Evolutionary conservation across 192 early-diverging fungal species (phyloP).

Genomic region (Phlyctochytrium planicorne): DNA sequence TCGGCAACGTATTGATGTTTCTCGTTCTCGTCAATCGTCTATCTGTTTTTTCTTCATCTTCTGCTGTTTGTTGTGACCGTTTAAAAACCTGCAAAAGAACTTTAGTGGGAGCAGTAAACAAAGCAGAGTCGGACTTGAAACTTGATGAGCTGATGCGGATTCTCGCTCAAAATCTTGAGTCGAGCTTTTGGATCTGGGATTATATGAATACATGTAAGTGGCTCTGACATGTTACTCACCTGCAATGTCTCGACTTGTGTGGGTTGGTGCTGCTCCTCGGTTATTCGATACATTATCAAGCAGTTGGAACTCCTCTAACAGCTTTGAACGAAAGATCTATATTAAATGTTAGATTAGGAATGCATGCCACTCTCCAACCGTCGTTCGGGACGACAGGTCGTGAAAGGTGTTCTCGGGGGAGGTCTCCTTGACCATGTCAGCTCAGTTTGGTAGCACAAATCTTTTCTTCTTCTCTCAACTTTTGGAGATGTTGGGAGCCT

Average conservation of each 20-base stretch:
- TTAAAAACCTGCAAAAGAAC: slow-evolving; percentile 33
- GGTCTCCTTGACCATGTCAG: too few species aligned
- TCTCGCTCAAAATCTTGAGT: slow-evolving; percentile 32
- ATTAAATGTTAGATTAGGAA: not conserved
- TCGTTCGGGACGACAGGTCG: not conserved
- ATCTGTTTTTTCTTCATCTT: slow-evolving; percentile 33
- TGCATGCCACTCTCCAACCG: not conserved
- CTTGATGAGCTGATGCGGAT: slow-evolving; percentile 45
- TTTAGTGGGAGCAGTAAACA: not conserved
- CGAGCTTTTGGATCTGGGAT: slow-evolving; percentile 21
- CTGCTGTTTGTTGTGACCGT: slow-evolving; percentile 30
- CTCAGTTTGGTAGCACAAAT: too few species aligned
- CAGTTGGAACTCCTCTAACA: slow-evolving; percentile 48
- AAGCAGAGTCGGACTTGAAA: slow-evolving; percentile 28
- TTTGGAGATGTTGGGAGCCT: too few species aligned
- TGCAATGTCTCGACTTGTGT: slow-evolving; percentile 1
- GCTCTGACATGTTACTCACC: too few species aligned
- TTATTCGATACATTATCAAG: slow-evolving; percentile 25
- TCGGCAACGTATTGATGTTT: slow-evolving; percentile 34
- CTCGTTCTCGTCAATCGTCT: slow-evolving; percentile 39
- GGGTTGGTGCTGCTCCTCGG: not conserved
- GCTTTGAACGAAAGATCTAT: slow-evolving; percentile 30
- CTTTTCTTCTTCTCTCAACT: too few species aligned
- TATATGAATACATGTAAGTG: too few species aligned
- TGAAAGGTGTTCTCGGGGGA: slow-evolving; percentile 4